phyloP scores from a whole-genome alignment of 1,284 basidiomycete species.

The Xerocomus nothofagi region DNA sequence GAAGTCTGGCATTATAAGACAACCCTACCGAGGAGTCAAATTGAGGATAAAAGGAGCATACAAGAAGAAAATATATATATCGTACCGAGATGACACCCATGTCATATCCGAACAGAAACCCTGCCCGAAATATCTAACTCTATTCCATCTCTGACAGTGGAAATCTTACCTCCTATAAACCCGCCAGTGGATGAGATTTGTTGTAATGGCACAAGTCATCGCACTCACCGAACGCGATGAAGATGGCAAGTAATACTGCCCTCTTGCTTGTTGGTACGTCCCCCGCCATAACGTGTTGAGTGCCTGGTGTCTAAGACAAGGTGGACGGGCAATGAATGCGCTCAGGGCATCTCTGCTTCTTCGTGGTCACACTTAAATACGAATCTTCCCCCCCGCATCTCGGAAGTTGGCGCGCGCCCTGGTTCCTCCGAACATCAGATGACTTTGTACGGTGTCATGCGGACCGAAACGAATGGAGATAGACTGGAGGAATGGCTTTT shows the following conservation, averaged over 20 bases:
- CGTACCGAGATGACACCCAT: conserved; percentile 66
- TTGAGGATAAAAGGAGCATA: not conserved
- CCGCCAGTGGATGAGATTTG: conserved; percentile 16
- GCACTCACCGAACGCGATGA: conserved; percentile 51
- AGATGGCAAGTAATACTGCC: conserved; percentile 57
- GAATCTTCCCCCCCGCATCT: not conserved
- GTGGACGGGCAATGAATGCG: not conserved
- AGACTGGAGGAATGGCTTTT: not conserved
- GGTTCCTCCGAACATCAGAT: conserved; percentile 18
- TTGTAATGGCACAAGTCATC: not conserved
- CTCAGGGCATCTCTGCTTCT: not conserved
- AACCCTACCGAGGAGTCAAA: conserved; percentile 56
- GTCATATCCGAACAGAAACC: conserved; percentile 68
- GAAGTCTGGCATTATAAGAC: conserved; percentile 80
- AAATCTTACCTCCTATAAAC: conserved; percentile 14
- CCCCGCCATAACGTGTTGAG: conserved; percentile 27
- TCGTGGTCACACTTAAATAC: conserved; percentile 14
- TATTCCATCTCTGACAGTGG: not conserved
- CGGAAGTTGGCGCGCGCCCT: not conserved
- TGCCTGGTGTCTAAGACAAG: not conserved
- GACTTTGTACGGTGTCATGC: conserved; percentile 10
- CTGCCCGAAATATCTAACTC: conserved; percentile 28
- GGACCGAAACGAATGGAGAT: conserved; percentile 8
- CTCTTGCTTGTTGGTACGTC: conserved; percentile 55
- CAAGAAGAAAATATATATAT: not conserved